phyloP scores from a whole-genome alignment of 2,329 filamentous ascomycete species.

The Penicillium capsulatum region DNA sequence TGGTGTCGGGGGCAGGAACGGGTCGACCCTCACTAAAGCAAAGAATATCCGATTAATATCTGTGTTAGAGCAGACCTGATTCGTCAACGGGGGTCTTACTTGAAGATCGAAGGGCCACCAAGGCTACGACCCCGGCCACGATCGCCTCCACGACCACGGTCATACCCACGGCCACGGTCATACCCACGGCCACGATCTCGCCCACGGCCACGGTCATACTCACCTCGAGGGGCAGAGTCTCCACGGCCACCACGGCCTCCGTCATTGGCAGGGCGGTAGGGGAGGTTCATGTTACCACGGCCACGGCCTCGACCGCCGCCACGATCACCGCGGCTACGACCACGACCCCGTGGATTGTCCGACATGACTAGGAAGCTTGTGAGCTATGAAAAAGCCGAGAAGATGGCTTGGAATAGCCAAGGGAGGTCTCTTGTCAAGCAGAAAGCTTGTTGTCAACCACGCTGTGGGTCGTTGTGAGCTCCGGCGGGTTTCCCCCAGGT shows the following conservation, averaged over 20 bases:
- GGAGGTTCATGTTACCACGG: conserved; percentile 26
- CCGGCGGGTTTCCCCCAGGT: too few species aligned
- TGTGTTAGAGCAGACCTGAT: too few species aligned
- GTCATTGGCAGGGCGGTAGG: conserved; percentile 21
- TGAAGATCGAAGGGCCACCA: conserved; percentile 26
- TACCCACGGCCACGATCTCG: conserved; percentile 23
- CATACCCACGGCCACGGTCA: conserved; percentile 26
- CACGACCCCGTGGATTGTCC: conserved; percentile 17
- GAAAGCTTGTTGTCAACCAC: too few species aligned
- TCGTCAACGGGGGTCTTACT: conserved; percentile 31
- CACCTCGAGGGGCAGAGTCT: conserved; percentile 10
- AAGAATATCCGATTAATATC: background rate
- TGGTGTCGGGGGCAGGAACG: conserved; percentile 18
- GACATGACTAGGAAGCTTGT: conserved; percentile 6
- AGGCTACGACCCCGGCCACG: conserved; percentile 15
- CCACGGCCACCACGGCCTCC: conserved; percentile 8
- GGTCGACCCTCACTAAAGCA: conserved; percentile 20
- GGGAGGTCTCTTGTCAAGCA: background rate
- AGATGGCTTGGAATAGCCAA: background rate
- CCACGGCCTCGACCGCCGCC: conserved; percentile 24
- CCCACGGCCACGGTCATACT: conserved; percentile 17
- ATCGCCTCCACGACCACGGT: conserved; percentile 9
- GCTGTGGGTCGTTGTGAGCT: too few species aligned
- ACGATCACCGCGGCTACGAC: conserved; percentile 22
- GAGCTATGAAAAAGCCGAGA: background rate